Base-by-base conservation (phyloP, 352 stramenopile genomes). In the Phytophthora sp. region DNA sequence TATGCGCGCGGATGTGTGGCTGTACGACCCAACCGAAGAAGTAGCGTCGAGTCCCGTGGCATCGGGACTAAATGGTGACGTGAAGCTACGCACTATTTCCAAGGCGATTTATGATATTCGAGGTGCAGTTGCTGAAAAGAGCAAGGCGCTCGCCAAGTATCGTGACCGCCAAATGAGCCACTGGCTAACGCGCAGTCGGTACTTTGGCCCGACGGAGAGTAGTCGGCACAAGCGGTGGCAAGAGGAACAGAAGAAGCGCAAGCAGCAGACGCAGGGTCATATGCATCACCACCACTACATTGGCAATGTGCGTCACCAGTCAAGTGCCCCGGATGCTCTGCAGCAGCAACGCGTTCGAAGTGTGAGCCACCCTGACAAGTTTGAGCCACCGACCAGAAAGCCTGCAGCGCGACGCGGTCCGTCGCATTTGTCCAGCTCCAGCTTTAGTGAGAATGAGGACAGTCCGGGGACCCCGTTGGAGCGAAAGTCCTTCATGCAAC, bases 201-300 rank as follows among this genome's bases (percentile, higher is more conserved):
- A 93, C 66, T 87, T 91, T 57, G 84, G 84, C 0, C 84, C 84
- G 5, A 93, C 84, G 0, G 80, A 91, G 65, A 92, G 84, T 69
- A 88, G 78, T 66, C 79, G 82, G 0, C 81, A 87, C 60, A 91
- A 88, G 69, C 78, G 82, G 8, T 93, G 84, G 84, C 82, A 91
- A 31, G 72, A 82, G 30, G 75, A 89, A 26, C 77, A 90, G 59
- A 85, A 87, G 61, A 77, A 78, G 35, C 69, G 74, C n/a, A 67
- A 85, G 54, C 64, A 76, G 42, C 63, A 69, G n/a, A 58, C 65
- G 18, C 64, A 73, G 20, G 17, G 43, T 21, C 55, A 76, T 44
- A 24, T 56, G 46, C 64, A 76, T 26, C 53, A 75, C 30, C 45
- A 64, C 17, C 62, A 64, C 21, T 37, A 77, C 24, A 21, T 27